Evolutionary conservation across 1,284 basidiomycete genomes (phyloP).

Genomic region (Ustilago cynodontis): DNA sequence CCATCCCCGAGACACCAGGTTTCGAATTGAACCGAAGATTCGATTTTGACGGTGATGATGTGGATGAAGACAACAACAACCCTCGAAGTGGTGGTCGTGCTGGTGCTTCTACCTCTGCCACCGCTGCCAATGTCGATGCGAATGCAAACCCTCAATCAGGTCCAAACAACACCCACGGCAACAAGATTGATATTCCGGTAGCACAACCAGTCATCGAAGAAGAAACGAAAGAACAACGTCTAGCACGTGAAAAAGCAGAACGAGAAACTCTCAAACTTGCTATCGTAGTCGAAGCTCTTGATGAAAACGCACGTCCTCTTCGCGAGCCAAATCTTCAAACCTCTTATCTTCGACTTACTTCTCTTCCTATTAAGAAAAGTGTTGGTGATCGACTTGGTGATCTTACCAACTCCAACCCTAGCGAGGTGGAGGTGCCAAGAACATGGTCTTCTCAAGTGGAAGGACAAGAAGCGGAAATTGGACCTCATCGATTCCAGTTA

Average conservation of each 20-base stretch:
- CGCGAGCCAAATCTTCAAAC: conserved; percentile 63
- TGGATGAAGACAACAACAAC: conserved; percentile 28
- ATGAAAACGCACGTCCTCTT: conserved; percentile 59
- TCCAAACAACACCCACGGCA: neutral
- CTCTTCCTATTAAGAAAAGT: conserved; percentile 39
- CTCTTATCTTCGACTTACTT: conserved; percentile 59
- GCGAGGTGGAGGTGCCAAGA: conserved; percentile 8
- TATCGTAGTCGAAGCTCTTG: conserved; percentile 66
- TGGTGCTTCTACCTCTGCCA: neutral
- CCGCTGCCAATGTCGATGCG: neutral
- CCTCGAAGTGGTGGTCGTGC: conserved; percentile 4
- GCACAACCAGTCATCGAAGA: conserved; percentile 31
- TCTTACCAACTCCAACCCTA: neutral
- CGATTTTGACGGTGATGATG: conserved; percentile 34
- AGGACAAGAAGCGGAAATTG: conserved; percentile 66
- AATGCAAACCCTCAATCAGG: neutral
- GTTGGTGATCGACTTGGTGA: conserved; percentile 20
- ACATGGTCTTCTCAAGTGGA: conserved; percentile 60
- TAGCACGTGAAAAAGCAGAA: conserved; percentile 57
- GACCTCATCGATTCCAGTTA: conserved; percentile 63
- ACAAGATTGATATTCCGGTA: neutral
- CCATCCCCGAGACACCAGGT: conserved; percentile 46
- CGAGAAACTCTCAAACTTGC: conserved; percentile 62
- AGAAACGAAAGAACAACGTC: conserved; percentile 57
- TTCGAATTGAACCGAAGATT: conserved; percentile 42